Conservation (phyloP, 768 basidiomycete species). For the Tylopilus vinaceipallidus region DNA sequence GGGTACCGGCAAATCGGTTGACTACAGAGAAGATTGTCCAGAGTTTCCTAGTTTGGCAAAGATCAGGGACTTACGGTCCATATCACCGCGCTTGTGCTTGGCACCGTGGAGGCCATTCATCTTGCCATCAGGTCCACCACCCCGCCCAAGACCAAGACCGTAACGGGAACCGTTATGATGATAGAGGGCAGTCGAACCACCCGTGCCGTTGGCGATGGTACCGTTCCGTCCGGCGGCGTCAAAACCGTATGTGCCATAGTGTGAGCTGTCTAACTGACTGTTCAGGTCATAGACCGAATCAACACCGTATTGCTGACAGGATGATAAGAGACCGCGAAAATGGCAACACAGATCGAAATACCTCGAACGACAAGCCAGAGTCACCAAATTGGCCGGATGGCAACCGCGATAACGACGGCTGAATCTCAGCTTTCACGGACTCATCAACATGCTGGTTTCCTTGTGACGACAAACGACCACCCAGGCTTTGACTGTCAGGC, state of each 20-base stretch:
- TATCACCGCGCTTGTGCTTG: constrained; percentile 92
- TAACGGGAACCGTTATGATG: constrained; percentile 78
- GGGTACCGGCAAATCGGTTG: constrained; percentile 95
- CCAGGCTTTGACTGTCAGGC: constrained; percentile 56
- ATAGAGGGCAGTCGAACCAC: constrained; percentile 74
- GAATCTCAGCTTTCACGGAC: constrained; percentile 53
- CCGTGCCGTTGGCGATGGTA: constrained; percentile 36
- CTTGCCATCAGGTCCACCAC: constrained; percentile 62
- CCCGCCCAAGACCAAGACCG: constrained; percentile 62
- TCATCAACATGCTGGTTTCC: constrained; percentile 47
- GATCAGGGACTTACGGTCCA: constrained; percentile 74
- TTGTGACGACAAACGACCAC: constrained; percentile 59
- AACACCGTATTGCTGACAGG: constrained; percentile 49
- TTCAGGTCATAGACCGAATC: constrained; percentile 52
- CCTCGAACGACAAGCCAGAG: constrained; percentile 54
- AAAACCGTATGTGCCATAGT: constrained; percentile 58
- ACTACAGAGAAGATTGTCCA: constrained; percentile 42
- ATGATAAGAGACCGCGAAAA: constrained; percentile 8
- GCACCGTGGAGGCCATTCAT: constrained; percentile 90
- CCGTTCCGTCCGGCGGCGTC: constrained; percentile 45
- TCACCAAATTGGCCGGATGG: constrained; percentile 58
- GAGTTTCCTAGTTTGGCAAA: neutral
- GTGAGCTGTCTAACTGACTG: constrained; percentile 48
- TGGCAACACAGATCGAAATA: constrained; percentile 30
- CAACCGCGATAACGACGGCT: constrained; percentile 71